A percentile compares a stretch with the other conserved stretches of the same genome.
Conservation (phyloP, 441 rosid genomes). For the Euphorbia celastroides region DNA sequence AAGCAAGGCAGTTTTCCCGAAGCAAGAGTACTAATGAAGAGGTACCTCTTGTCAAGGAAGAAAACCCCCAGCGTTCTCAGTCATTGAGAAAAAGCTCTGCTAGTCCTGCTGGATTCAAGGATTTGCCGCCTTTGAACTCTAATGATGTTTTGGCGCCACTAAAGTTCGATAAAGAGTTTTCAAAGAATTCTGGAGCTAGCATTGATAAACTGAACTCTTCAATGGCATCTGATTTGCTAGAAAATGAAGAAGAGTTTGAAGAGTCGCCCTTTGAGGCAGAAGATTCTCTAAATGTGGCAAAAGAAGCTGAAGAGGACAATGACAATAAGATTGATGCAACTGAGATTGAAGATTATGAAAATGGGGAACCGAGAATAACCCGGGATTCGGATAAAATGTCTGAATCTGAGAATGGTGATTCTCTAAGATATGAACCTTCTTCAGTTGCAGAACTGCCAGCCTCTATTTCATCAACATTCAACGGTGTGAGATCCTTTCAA, state of each 20-base stretch:
- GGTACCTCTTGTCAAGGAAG: conserved; percentile 53
- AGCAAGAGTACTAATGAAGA: conserved; percentile 67
- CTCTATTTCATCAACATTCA: too few species aligned
- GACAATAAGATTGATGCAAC: conserved; percentile 44
- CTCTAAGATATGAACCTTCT: conserved; percentile 55
- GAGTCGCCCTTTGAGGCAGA: too few species aligned
- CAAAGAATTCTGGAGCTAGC: too few species aligned
- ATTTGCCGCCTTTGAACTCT: conserved; percentile 43
- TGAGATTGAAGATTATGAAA: conserved; percentile 50
- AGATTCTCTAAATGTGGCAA: conserved; percentile 37
- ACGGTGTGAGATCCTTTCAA: too few species aligned
- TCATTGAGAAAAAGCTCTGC: conserved; percentile 54
- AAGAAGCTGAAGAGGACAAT: conserved; percentile 51
- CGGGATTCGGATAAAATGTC: conserved; percentile 63
- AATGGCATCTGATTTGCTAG: conserved; percentile 40
- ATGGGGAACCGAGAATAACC: conserved; percentile 49
- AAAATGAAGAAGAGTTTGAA: conserved; percentile 49
- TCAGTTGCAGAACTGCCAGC: conserved; percentile 58
- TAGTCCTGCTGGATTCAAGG: conserved; percentile 55
- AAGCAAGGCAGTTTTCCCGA: conserved; percentile 51
- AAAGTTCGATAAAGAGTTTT: conserved; percentile 65
- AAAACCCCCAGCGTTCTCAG: conserved; percentile 48
- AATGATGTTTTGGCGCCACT: conserved; percentile 41
- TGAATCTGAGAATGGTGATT: conserved; percentile 57
- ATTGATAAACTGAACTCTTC: conserved; percentile 57